Evolutionary conservation across 2,329 filamentous ascomycete genomes (phyloP).

Genomic region (Trichoderma lentiforme): DNA sequence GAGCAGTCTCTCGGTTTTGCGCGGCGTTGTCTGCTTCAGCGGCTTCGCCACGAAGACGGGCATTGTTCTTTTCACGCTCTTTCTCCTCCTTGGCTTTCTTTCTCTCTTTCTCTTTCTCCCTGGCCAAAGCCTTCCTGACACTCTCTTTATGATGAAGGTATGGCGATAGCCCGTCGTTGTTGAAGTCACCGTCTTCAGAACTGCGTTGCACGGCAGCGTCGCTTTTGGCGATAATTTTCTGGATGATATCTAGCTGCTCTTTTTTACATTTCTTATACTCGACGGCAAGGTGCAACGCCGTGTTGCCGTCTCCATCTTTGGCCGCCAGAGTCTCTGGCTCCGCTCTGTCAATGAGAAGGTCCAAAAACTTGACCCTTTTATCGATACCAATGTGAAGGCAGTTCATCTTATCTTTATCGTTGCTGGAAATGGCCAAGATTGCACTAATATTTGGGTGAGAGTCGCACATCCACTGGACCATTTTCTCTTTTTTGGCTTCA

Average conservation of each 20-base stretch:
- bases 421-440: conserved; percentile 18
- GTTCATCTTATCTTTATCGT: conserved; percentile 16
- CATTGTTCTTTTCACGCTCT: neutral
- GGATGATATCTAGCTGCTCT: conserved; percentile 22
- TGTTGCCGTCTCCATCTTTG: conserved; percentile 20
- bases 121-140: conserved; percentile 2
- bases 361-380: conserved; percentile 23
- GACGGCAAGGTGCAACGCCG: conserved; percentile 26
- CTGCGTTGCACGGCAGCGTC: conserved; percentile 15
- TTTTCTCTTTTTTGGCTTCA: conserved; percentile 19
- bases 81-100: conserved; percentile 17
- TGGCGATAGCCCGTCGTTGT: conserved; percentile 19
- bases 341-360: conserved; percentile 20
- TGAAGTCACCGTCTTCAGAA: conserved; percentile 19
- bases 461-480: conserved; percentile 21
- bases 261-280: conserved; percentile 24
- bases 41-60: neutral
- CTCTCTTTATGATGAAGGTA: conserved; percentile 22
- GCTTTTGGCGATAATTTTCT: conserved; percentile 21
- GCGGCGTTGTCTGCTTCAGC: neutral
- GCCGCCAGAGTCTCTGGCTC: conserved; percentile 18
- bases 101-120: conserved; percentile 9
- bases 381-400: conserved; percentile 19
- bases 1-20: neutral
- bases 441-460: conserved; percentile 6